Percentiles rank a stretch among this genome's conserved stretches.
phyloP scores from a whole-genome alignment of 2,329 filamentous ascomycete species.

The Fusarium zealandicum region DNA sequence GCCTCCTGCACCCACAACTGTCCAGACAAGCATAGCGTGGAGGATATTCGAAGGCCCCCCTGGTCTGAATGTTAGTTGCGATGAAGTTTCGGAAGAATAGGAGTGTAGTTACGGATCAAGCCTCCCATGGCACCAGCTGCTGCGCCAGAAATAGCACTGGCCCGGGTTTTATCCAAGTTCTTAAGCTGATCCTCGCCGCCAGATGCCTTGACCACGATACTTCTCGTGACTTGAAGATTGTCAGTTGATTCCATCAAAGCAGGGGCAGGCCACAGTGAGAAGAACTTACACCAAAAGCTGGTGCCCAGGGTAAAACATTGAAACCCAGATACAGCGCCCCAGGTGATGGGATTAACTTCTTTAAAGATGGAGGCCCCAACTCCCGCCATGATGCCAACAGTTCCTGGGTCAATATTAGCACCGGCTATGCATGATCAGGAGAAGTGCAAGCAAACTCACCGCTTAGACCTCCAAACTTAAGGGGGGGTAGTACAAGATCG shows the following conservation, averaged over 20 bases:
- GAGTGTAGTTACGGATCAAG: conserved; percentile 56
- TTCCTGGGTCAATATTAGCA: conserved; percentile 53
- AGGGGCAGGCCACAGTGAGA: neutral
- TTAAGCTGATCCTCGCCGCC: conserved; percentile 61
- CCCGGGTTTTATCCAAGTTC: conserved; percentile 66
- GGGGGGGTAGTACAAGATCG: conserved; percentile 57
- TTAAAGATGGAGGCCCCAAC: conserved; percentile 75
- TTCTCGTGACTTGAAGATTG: conserved; percentile 54
- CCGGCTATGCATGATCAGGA: conserved; percentile 9
- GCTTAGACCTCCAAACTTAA: conserved; percentile 66
- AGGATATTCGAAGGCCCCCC: conserved; percentile 62
- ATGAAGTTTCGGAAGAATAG: neutral
- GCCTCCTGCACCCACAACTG: conserved; percentile 51
- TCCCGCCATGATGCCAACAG: conserved; percentile 68
- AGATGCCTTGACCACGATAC: conserved; percentile 55
- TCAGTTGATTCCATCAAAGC: conserved; percentile 12
- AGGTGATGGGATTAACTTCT: conserved; percentile 71
- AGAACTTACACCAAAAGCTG: conserved; percentile 73
- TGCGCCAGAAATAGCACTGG: conserved; percentile 74
- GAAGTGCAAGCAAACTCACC: conserved; percentile 51
- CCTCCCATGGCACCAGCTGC: conserved; percentile 70
- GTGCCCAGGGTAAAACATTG: conserved; percentile 84
- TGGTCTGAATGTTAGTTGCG: conserved; percentile 40
- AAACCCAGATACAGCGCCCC: conserved; percentile 74
- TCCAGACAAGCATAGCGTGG: conserved; percentile 59